Evolutionary conservation across 2,329 filamentous ascomycete species (phyloP), one percentile per base, ranked within the genome.

Genomic region (Beauveria medogensis): DNA sequence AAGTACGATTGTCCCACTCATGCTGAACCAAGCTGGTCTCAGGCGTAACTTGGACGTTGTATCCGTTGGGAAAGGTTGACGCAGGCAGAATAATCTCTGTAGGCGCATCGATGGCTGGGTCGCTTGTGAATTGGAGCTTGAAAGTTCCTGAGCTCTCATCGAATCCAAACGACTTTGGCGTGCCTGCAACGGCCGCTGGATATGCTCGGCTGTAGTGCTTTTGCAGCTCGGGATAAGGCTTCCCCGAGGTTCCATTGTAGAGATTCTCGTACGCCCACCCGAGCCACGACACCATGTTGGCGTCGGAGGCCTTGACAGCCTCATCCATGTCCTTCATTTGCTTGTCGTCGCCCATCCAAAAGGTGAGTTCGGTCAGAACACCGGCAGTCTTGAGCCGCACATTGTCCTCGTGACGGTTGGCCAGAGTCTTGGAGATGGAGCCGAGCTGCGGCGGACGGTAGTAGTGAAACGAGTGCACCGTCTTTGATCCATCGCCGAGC

Each of bases 221-320:
- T 16, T 63, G 63, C 37, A 65, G 62, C 43, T 62, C 58, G 1
- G 64, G 60, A 16, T 62, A 24, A 10, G 64, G 61, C 52, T 59
- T 50, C 14, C 63, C 64, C 5, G 63, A 48, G 1, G 61, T 52
- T 47, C 63, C 61, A 26, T 64, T 46, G 55, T 65, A 65, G 14
- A 65, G 62, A 28, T 65, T 65, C 52, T 64, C 64, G 46, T 65
- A 65, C 14, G 64, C 64, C 64, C 64, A 64, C 24, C 64, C 64
- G 12, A 64, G 61, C 64, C 64, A 65, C 5, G 64, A 65, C 5
- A 65, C 50, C 63, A 65, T 64, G 62, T 55, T 52, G 24, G 55
- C 62, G 44, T 65, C 64, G 7, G 63, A 60, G 1, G 64, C 64
- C 37, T 52, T 37, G 60, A 65, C 51, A 28, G 63, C 64, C 8